Evolutionary conservation across 192 early-diverging fungal genomes (phyloP).

Genomic region (Backusella liffmaniae): DNA sequence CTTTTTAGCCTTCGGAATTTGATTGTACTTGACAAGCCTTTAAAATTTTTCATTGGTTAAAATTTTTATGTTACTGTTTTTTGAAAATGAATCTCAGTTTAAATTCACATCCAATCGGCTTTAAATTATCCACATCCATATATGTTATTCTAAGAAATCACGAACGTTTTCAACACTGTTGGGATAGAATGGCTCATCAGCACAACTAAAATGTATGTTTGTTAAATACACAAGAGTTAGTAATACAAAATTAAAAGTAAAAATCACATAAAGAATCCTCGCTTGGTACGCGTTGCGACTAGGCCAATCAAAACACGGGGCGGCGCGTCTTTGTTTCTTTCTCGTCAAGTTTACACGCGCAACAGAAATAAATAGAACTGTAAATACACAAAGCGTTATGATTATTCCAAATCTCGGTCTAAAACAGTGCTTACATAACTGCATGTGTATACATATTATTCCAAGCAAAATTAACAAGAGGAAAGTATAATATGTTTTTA

Average conservation of each 20-base stretch:
- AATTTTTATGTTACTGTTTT: slow-evolving; percentile 3
- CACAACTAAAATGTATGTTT: neutral
- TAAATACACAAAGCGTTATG: too few relatives aligned
- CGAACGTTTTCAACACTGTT: too few relatives aligned
- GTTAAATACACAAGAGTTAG: neutral
- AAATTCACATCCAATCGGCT: neutral
- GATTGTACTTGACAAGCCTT: neutral
- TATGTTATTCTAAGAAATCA: neutral
- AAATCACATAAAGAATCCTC: neutral
- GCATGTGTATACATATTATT: too few relatives aligned
- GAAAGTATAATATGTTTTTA: neutral
- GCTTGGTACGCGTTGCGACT: neutral
- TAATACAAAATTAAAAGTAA: neutral
- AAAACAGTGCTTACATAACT: too few relatives aligned
- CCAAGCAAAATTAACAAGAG: too few relatives aligned
- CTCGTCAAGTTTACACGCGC: neutral
- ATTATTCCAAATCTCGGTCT: too few relatives aligned
- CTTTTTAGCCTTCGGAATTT: neutral
- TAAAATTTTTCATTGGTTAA: slow-evolving; percentile 5
- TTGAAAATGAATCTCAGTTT: neutral
- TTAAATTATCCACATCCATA: neutral
- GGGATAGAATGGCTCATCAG: too few relatives aligned
- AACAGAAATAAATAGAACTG: too few relatives aligned
- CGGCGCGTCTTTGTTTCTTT: neutral
- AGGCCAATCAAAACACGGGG: neutral